These are phyloP conservation scores for Globisporangium acanthophoron DNA, from an alignment of 352 stramenopile genomes.

Conservation along the genomic window DNA sequence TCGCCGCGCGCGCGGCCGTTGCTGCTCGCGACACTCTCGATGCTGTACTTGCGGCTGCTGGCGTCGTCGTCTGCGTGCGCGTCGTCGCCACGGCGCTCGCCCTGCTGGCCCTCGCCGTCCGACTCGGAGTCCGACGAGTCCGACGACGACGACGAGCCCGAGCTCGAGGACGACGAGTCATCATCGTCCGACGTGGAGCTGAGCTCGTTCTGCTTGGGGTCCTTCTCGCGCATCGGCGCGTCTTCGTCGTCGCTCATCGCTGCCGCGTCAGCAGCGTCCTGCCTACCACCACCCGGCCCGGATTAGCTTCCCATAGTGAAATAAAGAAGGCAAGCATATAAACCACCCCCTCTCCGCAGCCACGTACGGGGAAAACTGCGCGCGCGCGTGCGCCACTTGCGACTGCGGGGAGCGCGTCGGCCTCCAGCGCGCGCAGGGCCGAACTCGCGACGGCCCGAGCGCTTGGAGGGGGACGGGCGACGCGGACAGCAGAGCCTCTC, in stretches of 20 bases:
- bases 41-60: slow-evolving; percentile 30
- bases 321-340: neutral
- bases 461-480: neutral
- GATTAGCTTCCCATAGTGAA: neutral
- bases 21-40: slow-evolving; percentile 21
- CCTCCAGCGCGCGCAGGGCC: too few species aligned
- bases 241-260: slow-evolving; percentile 26
- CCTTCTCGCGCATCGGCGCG: slow-evolving; percentile 20
- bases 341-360: neutral
- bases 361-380: neutral
- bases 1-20: slow-evolving; percentile 14
- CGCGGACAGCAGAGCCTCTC: too few species aligned
- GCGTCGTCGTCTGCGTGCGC: slow-evolving; percentile 3
- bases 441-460: too few species aligned
- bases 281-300: neutral
- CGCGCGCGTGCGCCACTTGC: neutral
- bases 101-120: slow-evolving; percentile 34
- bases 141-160: slow-evolving; percentile 64
- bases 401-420: neutral
- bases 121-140: slow-evolving; percentile 81
- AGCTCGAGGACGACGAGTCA: slow-evolving; percentile 68
- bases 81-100: slow-evolving; percentile 14
- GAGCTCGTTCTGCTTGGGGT: slow-evolving; percentile 17
- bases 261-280: neutral
- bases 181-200: slow-evolving; percentile 73